phyloP scores from a whole-genome alignment of 2,329 filamentous ascomycete genomes.

The Sporothrix pseudoabietina region DNA sequence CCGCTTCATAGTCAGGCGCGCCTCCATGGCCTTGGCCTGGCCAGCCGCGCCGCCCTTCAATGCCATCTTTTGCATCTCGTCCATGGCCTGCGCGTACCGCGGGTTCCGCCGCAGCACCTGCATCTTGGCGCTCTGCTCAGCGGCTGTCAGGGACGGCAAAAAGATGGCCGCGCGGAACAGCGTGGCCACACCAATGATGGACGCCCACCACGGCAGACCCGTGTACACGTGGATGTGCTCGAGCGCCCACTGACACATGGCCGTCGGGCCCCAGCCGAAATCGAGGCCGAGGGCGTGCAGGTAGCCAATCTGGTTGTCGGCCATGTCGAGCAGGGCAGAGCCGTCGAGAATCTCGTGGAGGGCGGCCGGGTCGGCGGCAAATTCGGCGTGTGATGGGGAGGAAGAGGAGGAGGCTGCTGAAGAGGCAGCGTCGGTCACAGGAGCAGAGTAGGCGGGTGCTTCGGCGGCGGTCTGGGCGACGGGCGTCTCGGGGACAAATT shows the following conservation, averaged over 20 bases:
- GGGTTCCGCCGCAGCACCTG: constrained; percentile 48
- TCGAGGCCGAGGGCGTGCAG: constrained; percentile 81
- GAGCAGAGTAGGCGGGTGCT: constrained; percentile 34
- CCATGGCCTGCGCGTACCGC: constrained; percentile 54
- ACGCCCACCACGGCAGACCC: constrained; percentile 80
- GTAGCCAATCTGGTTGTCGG: constrained; percentile 76
- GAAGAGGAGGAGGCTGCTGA: constrained; percentile 33
- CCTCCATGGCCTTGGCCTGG: constrained; percentile 49
- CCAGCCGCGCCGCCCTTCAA: constrained; percentile 47
- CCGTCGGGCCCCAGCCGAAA: constrained; percentile 79
- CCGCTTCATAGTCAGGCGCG: constrained; percentile 49
- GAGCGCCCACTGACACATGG: constrained; percentile 71
- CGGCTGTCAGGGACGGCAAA: constrained; percentile 63
- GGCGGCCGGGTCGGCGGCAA: constrained; percentile 27
- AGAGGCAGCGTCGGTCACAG: constrained; percentile 24
- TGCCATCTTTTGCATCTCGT: constrained; percentile 45
- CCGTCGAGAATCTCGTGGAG: constrained; percentile 41
- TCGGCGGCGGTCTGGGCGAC: neutral
- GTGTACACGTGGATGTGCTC: constrained; percentile 79
- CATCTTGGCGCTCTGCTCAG: constrained; percentile 65
- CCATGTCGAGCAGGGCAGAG: constrained; percentile 58
- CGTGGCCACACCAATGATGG: constrained; percentile 67
- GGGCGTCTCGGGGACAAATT: neutral
- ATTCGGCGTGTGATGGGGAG: constrained; percentile 33
- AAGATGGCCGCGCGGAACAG: constrained; percentile 66